Evolutionary conservation across 805 yeast species (phyloP).

Genomic region (Kodamaea leandrae): DNA sequence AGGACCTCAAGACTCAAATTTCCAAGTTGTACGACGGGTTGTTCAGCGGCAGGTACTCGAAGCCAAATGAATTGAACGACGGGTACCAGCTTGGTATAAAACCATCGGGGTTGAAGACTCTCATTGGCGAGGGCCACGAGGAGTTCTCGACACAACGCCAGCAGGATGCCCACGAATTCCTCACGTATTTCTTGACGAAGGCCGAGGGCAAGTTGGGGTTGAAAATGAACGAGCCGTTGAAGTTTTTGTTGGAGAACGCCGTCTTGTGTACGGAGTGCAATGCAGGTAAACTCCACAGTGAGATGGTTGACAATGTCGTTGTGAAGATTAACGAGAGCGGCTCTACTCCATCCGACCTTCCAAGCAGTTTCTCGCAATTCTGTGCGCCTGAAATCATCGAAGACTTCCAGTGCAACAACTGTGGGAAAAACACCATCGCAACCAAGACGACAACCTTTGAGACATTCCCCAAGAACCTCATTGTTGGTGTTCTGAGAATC

Average conservation of each 20-base stretch:
- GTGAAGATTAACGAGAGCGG: conserved; percentile 52
- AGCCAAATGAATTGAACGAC: conserved; percentile 43
- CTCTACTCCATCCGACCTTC: conserved; percentile 41
- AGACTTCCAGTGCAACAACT: conserved; percentile 56
- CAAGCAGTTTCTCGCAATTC: conserved; percentile 46
- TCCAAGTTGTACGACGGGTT: conserved; percentile 79
- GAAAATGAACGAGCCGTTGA: conserved; percentile 56
- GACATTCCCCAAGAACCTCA: conserved; percentile 67
- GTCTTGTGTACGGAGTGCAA: conserved; percentile 57
- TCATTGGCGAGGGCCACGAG: conserved; percentile 72
- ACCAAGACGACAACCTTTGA: conserved; percentile 47
- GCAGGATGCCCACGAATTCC: conserved; percentile 93
- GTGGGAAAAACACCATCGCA: conserved; percentile 40
- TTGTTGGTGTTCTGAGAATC: conserved; percentile 75
- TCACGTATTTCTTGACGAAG: conserved; percentile 62
- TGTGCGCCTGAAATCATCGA: conserved; percentile 56
- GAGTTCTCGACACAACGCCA: conserved; percentile 88
- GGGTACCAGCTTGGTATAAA: conserved; percentile 73
- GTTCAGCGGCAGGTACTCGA: conserved; percentile 67
- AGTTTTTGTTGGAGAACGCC: conserved; percentile 64
- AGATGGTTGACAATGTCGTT: conserved; percentile 61
- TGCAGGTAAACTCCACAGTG: conserved; percentile 55
- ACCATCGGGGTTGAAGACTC: conserved; percentile 71
- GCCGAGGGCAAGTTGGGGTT: conserved; percentile 48
- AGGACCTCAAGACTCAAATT: conserved; percentile 71